Conservation (phyloP, 1,139 yeast species). For the Blastobotrys petasosporus region DNA sequence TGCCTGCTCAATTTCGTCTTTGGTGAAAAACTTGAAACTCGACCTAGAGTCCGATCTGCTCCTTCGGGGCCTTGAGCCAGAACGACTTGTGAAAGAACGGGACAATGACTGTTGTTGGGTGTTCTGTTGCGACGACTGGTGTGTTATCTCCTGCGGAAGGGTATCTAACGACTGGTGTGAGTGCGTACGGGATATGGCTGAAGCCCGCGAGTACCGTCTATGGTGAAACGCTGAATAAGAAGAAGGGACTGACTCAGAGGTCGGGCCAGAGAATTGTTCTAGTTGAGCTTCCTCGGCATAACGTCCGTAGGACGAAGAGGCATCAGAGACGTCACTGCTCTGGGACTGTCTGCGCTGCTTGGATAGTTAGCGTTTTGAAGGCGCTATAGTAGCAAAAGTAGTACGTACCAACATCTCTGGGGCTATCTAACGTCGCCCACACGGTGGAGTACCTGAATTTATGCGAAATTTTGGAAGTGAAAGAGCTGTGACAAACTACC, state of each 20-base stretch:
- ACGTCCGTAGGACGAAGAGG: constrained; percentile 11
- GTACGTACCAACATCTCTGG: no score
- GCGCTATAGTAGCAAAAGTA: no score
- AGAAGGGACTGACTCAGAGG: constrained; percentile 82
- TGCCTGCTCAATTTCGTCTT: constrained; percentile 77
- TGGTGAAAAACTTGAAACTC: constrained; percentile 68
- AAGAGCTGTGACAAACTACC: no score
- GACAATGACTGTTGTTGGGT: constrained; percentile 5
- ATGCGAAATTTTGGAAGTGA: no score
- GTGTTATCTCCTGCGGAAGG: not conserved
- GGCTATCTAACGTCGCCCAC: no score
- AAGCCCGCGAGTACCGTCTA: constrained; percentile 36
- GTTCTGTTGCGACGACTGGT: constrained; percentile 1
- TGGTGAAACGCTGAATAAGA: constrained; percentile 87
- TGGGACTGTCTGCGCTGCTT: constrained; percentile 9
- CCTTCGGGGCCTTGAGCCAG: not conserved
- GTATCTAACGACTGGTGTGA: constrained; percentile 15
- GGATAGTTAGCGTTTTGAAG: no score
- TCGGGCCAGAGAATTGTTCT: constrained; percentile 88
- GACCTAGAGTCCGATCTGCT: constrained; percentile 25
- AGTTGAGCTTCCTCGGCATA: constrained; percentile 36
- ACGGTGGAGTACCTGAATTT: no score
- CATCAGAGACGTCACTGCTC: constrained; percentile 3
- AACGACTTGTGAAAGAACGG: constrained; percentile 7
- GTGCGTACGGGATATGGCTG: constrained; percentile 20